These are phyloP conservation scores for Candida namnaoensis DNA, from an alignment of 805 yeast species.

Conservation along the genomic window DNA sequence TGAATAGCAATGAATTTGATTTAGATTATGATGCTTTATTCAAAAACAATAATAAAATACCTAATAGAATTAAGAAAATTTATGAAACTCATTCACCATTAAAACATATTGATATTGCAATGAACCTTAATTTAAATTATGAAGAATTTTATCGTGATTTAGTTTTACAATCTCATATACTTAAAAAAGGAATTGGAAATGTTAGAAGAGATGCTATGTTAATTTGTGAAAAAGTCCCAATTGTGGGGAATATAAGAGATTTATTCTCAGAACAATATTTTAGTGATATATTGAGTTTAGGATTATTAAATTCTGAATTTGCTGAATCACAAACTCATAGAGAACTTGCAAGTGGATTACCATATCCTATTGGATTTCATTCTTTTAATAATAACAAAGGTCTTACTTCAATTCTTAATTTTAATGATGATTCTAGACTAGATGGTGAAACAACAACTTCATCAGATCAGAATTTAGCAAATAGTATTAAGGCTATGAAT, in stretches of 20 bases:
- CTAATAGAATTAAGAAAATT: background rate
- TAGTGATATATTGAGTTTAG: conserved; percentile 36
- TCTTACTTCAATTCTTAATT: no score
- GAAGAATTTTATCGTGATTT: conserved; percentile 12
- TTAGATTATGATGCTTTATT: background rate
- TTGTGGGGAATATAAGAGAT: conserved; percentile 37
- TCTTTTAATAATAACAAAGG: no score
- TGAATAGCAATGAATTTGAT: background rate
- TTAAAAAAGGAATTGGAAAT: conserved; percentile 30
- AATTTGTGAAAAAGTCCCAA: conserved; percentile 32
- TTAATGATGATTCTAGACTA: no score
- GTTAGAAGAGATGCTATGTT: conserved; percentile 30
- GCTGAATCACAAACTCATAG: conserved; percentile 42
- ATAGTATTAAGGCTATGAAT: no score
- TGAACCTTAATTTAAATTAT: conserved; percentile 29
- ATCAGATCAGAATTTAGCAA: no score
- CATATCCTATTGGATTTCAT: conserved; percentile 40
- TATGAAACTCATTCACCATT: background rate
- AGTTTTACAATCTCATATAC: conserved; percentile 16
- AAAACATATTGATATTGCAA: conserved; percentile 11
- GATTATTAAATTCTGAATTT: conserved; percentile 32
- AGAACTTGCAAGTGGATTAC: conserved; percentile 40
- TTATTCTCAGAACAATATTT: conserved; percentile 43
- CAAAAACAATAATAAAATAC: conserved; percentile 8
- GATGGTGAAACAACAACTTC: no score